phyloP scores from a whole-genome alignment of 805 yeast genomes.

The Cyberlindnera saturnus region DNA sequence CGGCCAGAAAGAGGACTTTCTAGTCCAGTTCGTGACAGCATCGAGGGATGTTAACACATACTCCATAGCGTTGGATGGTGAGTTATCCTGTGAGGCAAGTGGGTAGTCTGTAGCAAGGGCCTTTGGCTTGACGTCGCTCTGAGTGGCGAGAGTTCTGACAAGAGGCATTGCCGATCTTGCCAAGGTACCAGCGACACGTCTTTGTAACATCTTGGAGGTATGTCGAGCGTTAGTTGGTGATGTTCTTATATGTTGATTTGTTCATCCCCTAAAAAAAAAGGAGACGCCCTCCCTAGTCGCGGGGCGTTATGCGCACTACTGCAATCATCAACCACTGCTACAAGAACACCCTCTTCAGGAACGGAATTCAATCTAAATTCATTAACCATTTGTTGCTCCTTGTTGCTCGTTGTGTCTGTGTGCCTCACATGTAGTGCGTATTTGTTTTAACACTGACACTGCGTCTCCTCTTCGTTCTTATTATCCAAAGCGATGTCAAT shows the following conservation, averaged over 20 bases:
- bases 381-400: neutral
- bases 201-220: slow-evolving; percentile 5
- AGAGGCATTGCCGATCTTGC: neutral
- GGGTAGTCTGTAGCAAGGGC: slow-evolving; percentile 18
- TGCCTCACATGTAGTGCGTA: neutral
- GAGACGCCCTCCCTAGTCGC: too few species aligned
- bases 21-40: slow-evolving; percentile 82
- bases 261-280: neutral
- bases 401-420: neutral
- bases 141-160: slow-evolving; percentile 14
- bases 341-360: too few species aligned
- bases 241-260: neutral
- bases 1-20: slow-evolving; percentile 91
- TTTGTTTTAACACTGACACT: slow-evolving; percentile 20
- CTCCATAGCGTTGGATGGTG: slow-evolving; percentile 57
- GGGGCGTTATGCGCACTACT: too few species aligned
- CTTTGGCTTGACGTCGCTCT: slow-evolving; percentile 14
- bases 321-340: too few species aligned
- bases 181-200: slow-evolving; percentile 1
- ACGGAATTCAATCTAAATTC: neutral
- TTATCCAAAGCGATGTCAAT: slow-evolving; percentile 21
- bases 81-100: slow-evolving; percentile 22
- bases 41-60: slow-evolving; percentile 79
- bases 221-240: neutral
- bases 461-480: slow-evolving; percentile 17